phyloP scores from a whole-genome alignment of 2,329 filamentous ascomycete species.

The Tolypocladium endophyticum region DNA sequence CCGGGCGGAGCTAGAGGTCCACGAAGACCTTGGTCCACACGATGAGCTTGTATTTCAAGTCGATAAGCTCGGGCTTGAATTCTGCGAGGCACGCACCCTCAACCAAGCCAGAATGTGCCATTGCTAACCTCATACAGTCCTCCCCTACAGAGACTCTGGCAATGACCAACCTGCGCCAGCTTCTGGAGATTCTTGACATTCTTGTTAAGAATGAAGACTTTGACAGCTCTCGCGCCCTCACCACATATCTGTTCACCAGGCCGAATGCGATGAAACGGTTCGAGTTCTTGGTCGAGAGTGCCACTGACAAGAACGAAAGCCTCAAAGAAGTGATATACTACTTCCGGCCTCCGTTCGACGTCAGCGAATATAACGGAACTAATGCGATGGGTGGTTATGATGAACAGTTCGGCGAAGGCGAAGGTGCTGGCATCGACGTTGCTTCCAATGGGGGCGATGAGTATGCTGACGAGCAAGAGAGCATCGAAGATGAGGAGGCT shows the following conservation, averaged over 20 bases:
- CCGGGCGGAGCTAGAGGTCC: conserved; percentile 27
- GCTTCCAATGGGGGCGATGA: not conserved
- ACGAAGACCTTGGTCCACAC: conserved; percentile 29
- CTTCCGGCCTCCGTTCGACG: conserved; percentile 19
- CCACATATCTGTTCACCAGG: conserved; percentile 30
- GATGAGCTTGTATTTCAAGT: conserved; percentile 42
- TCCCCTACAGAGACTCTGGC: conserved; percentile 21
- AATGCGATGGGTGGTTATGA: conserved; percentile 9
- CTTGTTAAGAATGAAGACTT: conserved; percentile 33
- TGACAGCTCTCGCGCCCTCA: conserved; percentile 25
- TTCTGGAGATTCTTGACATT: conserved; percentile 31
- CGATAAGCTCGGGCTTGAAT: conserved; percentile 41
- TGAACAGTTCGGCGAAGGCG: not conserved
- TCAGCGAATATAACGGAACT: not conserved
- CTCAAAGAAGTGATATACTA: conserved; percentile 29
- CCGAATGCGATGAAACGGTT: conserved; percentile 27
- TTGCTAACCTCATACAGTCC: conserved; percentile 22
- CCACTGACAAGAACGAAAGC: conserved; percentile 28
- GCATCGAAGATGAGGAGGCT: not conserved
- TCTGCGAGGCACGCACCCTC: conserved; percentile 32
- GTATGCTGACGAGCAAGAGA: not conserved
- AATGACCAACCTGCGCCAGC: conserved; percentile 26
- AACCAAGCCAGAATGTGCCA: not conserved
- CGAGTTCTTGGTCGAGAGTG: conserved; percentile 29
- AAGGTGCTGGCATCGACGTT: conserved; percentile 1